phyloP scores from a whole-genome alignment of 2,329 filamentous ascomycete species.

The Xylaria sp. region DNA sequence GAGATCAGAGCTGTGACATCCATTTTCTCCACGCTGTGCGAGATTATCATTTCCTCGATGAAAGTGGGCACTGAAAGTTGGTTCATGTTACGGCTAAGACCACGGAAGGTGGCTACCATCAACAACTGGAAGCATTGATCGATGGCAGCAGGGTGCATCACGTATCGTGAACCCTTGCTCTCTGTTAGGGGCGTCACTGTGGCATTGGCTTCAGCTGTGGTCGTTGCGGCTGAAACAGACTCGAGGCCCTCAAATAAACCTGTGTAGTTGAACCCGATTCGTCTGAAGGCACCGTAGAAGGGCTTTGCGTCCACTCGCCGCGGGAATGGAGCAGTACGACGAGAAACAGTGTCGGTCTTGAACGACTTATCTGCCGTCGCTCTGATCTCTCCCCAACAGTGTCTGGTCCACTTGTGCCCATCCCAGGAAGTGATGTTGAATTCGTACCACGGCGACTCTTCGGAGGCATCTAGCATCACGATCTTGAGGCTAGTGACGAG shows the following conservation, averaged over 20 bases:
- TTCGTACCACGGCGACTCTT: not conserved
- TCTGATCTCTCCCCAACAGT: not conserved
- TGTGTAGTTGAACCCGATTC: not conserved
- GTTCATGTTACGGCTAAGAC: not conserved
- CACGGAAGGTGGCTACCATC: not conserved
- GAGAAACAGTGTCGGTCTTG: not conserved
- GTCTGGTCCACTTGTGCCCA: not conserved
- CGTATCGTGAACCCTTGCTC: not conserved
- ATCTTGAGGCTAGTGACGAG: not conserved
- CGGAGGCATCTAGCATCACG: not conserved
- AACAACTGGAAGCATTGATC: not conserved
- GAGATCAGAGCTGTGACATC: not conserved
- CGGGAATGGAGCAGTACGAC: not conserved
- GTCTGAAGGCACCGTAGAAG: not conserved
- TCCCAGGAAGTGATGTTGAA: constrained; percentile 1
- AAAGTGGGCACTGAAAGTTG: not conserved
- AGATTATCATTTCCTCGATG: constrained; percentile 1
- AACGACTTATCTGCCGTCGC: not conserved
- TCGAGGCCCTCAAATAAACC: not conserved
- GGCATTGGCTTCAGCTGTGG: not conserved
- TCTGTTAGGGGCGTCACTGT: not conserved
- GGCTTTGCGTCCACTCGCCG: not conserved
- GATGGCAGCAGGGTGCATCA: not conserved
- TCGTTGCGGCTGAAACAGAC: not conserved
- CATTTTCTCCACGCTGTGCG: not conserved